Evolutionary conservation across 257 asterid genomes (phyloP), one percentile per base, ranked within the genome.

Genomic region (Fraxinus cuspidata): DNA sequence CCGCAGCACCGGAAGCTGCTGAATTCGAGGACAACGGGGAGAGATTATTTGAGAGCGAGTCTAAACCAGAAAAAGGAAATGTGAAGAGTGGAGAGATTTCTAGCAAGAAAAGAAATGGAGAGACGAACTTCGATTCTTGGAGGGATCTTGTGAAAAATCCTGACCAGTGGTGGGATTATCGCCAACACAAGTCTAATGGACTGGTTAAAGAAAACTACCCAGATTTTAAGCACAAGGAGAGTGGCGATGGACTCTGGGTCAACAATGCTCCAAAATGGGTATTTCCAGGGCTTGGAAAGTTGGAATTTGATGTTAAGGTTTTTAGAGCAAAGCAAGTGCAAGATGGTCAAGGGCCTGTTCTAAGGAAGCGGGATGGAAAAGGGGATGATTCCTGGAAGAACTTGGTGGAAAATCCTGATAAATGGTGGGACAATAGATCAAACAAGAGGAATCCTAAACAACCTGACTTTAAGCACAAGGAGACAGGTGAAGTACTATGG

Each of bases 111-210:
- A 83, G 82, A 11, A 85, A 72, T 35, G 83, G 53, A 2, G 79
- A 78, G 31, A 31, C 71, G 8, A 23, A 31, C 13, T 12, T 34
- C 72, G 83, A 83, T 79, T 77, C 85, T 38, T 95, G 99, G 99
- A 89, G 83, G 85, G 92, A 91, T 83, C 94, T 91, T 82, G 77
- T 90, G 31, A 87, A 81, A 49, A 88, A 90, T 78, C 89, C 97
- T 2, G 65, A 72, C 76, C 86, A 87, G 44, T 95, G 98, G 99
- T 79, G 84, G 86, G 98, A 93, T 87, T 89, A 81, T 83, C 93
- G 98, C 12, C 74, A 81, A 35, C 87, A 84, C 73, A 95, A 93
- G 85, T 27, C 82, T 35, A 75, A 85, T 18, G 93, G 97, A 35
- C 74, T 83, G 86, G 90, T 90, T 69, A 84, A 83, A 76, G 86